A percentile compares a stretch with the other conserved stretches of the same genome.
phyloP scores from a whole-genome alignment of 1,284 basidiomycete genomes.

The Papiliotrema terrestris region DNA sequence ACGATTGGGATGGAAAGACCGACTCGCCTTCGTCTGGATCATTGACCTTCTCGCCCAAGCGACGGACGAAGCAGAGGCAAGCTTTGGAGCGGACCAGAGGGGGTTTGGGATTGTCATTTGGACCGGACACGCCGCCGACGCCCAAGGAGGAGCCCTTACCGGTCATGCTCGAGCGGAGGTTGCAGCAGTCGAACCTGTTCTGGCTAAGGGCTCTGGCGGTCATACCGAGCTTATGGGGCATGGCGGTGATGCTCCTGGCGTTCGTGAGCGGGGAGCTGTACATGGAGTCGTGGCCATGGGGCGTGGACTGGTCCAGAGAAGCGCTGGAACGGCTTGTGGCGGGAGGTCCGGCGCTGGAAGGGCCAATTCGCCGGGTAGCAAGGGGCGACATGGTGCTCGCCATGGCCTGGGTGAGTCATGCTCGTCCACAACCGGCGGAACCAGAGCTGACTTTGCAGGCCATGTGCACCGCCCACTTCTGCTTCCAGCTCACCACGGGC shows the following conservation, averaged over 20 bases:
- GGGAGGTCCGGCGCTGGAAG: conserved; percentile 23
- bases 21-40: conserved; percentile 38
- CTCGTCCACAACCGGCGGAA: neutral
- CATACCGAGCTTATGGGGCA: conserved; percentile 41
- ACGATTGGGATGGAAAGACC: conserved; percentile 31
- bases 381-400: conserved; percentile 35
- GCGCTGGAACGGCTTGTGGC: conserved; percentile 35
- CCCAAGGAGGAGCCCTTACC: conserved; percentile 6
- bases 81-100: conserved; percentile 2
- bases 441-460: conserved; percentile 2
- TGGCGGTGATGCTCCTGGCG: conserved; percentile 30
- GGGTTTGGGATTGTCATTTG: conserved; percentile 12
- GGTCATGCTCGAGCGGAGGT: conserved; percentile 22
- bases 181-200: conserved; percentile 29
- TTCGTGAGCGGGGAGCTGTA: conserved; percentile 31
- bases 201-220: conserved; percentile 36
- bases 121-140: conserved; percentile 1
- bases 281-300: conserved; percentile 44
- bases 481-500: conserved; percentile 49
- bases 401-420: conserved; percentile 38
- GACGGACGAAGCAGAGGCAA: conserved; percentile 8
- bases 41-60: conserved; percentile 37
- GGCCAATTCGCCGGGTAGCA: conserved; percentile 5
- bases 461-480: conserved; percentile 44
- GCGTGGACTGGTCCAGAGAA: conserved; percentile 38